These are phyloP conservation scores for Aspergillus niger DNA, from an alignment of 2,329 filamentous ascomycete genomes.

Conservation along the genomic window DNA sequence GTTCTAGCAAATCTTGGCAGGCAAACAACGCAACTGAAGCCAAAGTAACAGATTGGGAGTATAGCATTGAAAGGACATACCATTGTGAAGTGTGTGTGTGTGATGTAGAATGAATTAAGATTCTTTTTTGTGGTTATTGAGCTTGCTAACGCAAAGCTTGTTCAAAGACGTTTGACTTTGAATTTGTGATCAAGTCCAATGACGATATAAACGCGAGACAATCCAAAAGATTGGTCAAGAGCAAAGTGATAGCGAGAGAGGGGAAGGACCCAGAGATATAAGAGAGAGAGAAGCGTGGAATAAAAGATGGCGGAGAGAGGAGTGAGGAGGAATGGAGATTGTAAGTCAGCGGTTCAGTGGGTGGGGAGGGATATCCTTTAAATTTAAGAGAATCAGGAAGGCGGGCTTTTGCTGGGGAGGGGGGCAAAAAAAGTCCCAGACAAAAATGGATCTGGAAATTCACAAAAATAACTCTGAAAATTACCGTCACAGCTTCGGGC, in stretches of 20 bases:
- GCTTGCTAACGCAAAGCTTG: constrained; percentile 8
- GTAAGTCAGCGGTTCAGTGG: constrained; percentile 19
- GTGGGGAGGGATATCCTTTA: constrained; percentile 24
- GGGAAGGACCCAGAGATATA: constrained; percentile 2
- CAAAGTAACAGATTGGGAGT: too few species aligned
- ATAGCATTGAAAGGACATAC: constrained; percentile 4
- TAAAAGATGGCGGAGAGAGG: constrained; percentile 23
- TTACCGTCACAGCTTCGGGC: constrained; percentile 13
- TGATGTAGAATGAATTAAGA: constrained; percentile 13
- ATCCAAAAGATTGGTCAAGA: constrained; percentile 20
- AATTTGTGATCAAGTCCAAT: constrained; percentile 6
- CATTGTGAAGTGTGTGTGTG: constrained; percentile 19
- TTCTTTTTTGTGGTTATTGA: constrained; percentile 6
- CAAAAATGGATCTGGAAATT: constrained; percentile 5
- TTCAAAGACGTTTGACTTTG: constrained; percentile 10
- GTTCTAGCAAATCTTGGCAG: not conserved
- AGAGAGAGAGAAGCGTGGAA: constrained; percentile 24
- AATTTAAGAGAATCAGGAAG: constrained; percentile 20
- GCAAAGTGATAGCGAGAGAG: not conserved
- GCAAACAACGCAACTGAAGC: too few species aligned
- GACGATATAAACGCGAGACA: constrained; percentile 16
- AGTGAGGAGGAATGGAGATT: constrained; percentile 19
- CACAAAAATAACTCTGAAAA: constrained; percentile 20
- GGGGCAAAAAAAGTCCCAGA: constrained; percentile 18
- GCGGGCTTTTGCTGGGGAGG: constrained; percentile 17